Base-by-base conservation (phyloP, 768 basidiomycete genomes). In the Hydnomerulius pinastri region DNA sequence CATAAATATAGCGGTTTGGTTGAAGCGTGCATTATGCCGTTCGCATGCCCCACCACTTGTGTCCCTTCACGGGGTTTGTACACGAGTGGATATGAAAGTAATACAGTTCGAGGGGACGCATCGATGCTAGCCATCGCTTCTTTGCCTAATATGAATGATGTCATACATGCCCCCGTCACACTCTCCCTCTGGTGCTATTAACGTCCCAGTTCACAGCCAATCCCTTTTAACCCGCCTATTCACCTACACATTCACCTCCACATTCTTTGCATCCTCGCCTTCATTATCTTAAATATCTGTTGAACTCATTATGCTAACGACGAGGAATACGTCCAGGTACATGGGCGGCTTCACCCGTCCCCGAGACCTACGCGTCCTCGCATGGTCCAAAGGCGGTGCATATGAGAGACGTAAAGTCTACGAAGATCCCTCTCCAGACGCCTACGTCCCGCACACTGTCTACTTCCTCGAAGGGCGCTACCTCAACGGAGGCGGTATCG, bases 281-380 rank as follows among this genome's bases (percentile, higher is more conserved):
- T 18, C 39, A 37, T 42, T n/a, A 10, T 43, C 29, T n/a, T n/a
- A n/a, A n/a, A n/a, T 10, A 4, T 46, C n/a, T 32, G n/a, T 30
- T 4, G 11, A 41, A 12, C 5, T 24, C 43, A 9, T n/a, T n/a
- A n/a, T 30, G 20, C 46, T 17, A 0, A 48, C 46, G 2, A 69
- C 65, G 65, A 10, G 40, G 0, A 35, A 50, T 36, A 41, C 50
- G 32, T 55, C 54, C 43, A 78, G 78, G 13, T 71, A 63, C 45
- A 64, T 70, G 60, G 64, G 70, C 1, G 75, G 76, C 37, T 67
- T 74, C 57, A 65, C 76, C 4, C 67, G 71, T 28, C 73, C 76
- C 0, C 56, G 48, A 8, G 69, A 71, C 36, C 42, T 79, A 17
- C 70, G 70, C 6, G 47, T 54, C n/a, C 46, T 71, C 13, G 63